Evolutionary conservation across 495 filamentous ascomycete species (phyloP).

Genomic region (Neurospora sp.): DNA sequence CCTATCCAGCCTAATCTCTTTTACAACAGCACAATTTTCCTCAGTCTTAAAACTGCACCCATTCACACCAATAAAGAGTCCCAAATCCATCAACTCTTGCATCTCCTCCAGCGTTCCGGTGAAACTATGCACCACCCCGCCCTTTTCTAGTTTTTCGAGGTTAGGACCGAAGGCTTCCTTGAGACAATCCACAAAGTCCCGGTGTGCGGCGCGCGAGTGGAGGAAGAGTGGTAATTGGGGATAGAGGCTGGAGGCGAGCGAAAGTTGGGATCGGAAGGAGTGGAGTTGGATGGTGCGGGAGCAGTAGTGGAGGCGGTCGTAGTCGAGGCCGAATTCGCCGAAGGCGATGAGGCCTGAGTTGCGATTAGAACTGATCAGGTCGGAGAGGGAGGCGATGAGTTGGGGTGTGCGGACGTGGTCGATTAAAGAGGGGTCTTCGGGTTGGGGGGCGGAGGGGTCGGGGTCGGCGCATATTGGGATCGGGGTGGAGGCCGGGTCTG

Average conservation of each 20-base stretch:
- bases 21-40: constrained; percentile 76
- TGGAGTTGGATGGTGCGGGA: constrained; percentile 67
- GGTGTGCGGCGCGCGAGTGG: constrained; percentile 74
- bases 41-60: constrained; percentile 89
- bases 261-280: constrained; percentile 72
- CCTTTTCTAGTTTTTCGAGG: constrained; percentile 51
- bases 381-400: constrained; percentile 51
- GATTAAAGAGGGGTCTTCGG: constrained; percentile 27
- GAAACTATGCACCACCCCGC: constrained; percentile 83
- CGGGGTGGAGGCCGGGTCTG: not conserved
- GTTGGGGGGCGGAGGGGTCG: constrained; percentile 28
- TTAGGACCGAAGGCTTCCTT: constrained; percentile 32
- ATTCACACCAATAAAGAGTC: constrained; percentile 79
- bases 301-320: constrained; percentile 77
- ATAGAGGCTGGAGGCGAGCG: constrained; percentile 54
- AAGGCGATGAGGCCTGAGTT: constrained; percentile 55
- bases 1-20: constrained; percentile 57
- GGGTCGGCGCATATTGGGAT: constrained; percentile 18
- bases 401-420: constrained; percentile 23
- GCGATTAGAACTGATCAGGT: constrained; percentile 36
- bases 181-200: constrained; percentile 65
- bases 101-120: constrained; percentile 80
- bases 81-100: constrained; percentile 60
- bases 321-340: constrained; percentile 93
- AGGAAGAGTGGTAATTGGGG: constrained; percentile 81